Percentiles rank a stretch among this genome's conserved stretches.
phyloP scores from a whole-genome alignment of 176 grass and related monocot genomes.

The barley (Hordeum vulgare) region MorexV3_pseudomolecules_assembly NC_058519.1:229344713-229345212 shows the following conservation, averaged over 20 bases:
- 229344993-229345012: background rate
- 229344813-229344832: slow-evolving; percentile 51
- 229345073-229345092: slow-evolving; percentile 64
- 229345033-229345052: background rate
- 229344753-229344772: slow-evolving; percentile 36
- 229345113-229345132: slow-evolving; percentile 88
- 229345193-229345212: slow-evolving; percentile 46
- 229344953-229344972: background rate
- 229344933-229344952: slow-evolving; percentile 29
- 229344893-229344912: slow-evolving; percentile 21
- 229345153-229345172: slow-evolving; percentile 60
- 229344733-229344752: slow-evolving; percentile 91
- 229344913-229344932: slow-evolving; percentile 18
- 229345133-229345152: slow-evolving; percentile 67
- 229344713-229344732: slow-evolving; percentile 51
- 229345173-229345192: slow-evolving; percentile 38
- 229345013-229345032: background rate
- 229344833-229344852: slow-evolving; percentile 69
- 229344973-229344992: background rate
- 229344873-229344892: slow-evolving; percentile 39
- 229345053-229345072: slow-evolving; percentile 56
- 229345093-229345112: slow-evolving; percentile 76
- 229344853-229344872: too few relatives aligned
- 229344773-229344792: slow-evolving; percentile 10
- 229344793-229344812: slow-evolving; percentile 56